phyloP scores from a whole-genome alignment of 768 basidiomycete species.

The Pleurotus pulmonarius region DNA sequence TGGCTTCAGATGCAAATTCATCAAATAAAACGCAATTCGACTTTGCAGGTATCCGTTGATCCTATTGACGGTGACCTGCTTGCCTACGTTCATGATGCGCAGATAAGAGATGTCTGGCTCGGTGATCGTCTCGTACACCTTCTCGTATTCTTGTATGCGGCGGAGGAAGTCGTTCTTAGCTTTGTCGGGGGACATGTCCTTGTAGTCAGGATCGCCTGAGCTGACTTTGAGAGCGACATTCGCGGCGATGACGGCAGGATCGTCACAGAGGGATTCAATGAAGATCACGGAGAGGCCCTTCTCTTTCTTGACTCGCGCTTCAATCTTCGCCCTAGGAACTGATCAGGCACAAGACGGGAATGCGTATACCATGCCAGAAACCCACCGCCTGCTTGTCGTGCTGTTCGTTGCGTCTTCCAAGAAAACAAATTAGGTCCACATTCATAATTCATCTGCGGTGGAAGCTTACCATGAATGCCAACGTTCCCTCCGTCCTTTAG shows the following conservation, averaged over 20 bases:
- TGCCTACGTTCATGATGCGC: constrained; percentile 90
- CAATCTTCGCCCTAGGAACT: constrained; percentile 68
- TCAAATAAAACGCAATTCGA: constrained; percentile 96
- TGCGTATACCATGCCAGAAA: not conserved
- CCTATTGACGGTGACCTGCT: constrained; percentile 77
- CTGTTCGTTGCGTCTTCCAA: constrained; percentile 92
- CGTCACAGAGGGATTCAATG: constrained; percentile 92
- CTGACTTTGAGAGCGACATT: constrained; percentile 96
- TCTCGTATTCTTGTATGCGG: constrained; percentile 91
- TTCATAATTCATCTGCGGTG: not conserved
- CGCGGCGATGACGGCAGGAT: constrained; percentile 90
- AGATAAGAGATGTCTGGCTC: constrained; percentile 90
- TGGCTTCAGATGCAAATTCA: constrained; percentile 97
- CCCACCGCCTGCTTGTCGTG: constrained; percentile 67
- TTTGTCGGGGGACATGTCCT: constrained; percentile 76
- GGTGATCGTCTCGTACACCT: constrained; percentile 91
- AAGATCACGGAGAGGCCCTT: constrained; percentile 87
- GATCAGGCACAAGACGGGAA: not conserved
- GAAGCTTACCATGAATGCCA: constrained; percentile 82
- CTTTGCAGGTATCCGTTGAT: constrained; percentile 96
- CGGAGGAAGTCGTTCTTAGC: constrained; percentile 89
- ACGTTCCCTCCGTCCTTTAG: constrained; percentile 94
- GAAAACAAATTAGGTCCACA: not conserved
- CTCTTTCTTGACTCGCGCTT: constrained; percentile 80
- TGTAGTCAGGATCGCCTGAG: constrained; percentile 98